Evolutionary conservation across 257 asterid genomes (phyloP).

Genomic region (Nicotiana tabacum): DNA sequence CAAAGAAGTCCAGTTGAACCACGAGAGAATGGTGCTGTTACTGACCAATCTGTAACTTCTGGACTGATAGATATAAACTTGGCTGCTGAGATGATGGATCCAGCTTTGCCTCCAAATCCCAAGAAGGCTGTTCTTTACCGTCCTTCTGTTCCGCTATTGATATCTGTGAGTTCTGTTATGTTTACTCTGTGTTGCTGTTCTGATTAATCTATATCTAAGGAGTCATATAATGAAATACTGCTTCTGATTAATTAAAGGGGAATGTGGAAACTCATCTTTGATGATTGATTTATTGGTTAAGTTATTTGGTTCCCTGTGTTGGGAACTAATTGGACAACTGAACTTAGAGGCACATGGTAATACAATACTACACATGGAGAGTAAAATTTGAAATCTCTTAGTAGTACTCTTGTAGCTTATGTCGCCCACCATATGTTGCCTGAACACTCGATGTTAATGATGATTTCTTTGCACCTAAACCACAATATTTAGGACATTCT

Average conservation of each 20-base stretch:
- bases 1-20: slow-evolving; percentile 55
- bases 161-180: slow-evolving; percentile 59
- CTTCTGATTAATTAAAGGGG: slow-evolving; percentile 12
- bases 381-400: neutral
- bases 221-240: neutral
- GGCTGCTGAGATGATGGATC: slow-evolving; percentile 87
- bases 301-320: neutral
- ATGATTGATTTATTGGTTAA: neutral
- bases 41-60: slow-evolving; percentile 73
- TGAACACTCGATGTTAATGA: neutral
- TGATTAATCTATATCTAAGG: neutral
- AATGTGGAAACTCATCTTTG: neutral
- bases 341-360: neutral
- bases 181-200: neutral
- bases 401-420: neutral
- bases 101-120: slow-evolving; percentile 92
- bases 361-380: neutral
- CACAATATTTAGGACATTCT: neutral
- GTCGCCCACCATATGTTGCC: neutral
- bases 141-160: slow-evolving; percentile 73
- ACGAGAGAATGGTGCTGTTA: slow-evolving; percentile 51
- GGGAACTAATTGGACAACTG: neutral
- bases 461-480: neutral
- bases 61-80: slow-evolving; percentile 79
- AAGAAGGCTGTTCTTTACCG: slow-evolving; percentile 83